These are phyloP conservation scores for Xerocomus potaroensis DNA, from an alignment of 768 basidiomycete genomes.

Conservation along the genomic window DNA sequence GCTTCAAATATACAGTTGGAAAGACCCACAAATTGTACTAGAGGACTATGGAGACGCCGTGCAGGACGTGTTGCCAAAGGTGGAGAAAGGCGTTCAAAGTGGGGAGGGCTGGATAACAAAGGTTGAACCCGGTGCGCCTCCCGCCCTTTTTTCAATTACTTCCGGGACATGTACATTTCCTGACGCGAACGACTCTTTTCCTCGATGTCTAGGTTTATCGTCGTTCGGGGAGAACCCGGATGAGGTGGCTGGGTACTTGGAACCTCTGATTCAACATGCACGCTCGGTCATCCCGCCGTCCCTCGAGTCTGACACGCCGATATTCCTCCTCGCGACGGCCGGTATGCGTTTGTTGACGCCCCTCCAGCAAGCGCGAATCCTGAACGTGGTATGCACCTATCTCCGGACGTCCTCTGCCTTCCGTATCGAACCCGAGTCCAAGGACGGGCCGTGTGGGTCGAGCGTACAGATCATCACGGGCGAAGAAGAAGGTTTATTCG, in stretches of 20 bases:
- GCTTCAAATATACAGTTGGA: constrained; percentile 96
- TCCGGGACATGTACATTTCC: background rate
- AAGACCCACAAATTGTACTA: constrained; percentile 63
- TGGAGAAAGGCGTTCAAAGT: constrained; percentile 84
- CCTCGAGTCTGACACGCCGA: constrained; percentile 75
- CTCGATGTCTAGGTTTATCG: constrained; percentile 66
- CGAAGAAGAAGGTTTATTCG: constrained; percentile 97
- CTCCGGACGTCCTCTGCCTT: constrained; percentile 75
- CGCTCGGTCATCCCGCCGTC: constrained; percentile 81
- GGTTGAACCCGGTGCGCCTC: constrained; percentile 83
- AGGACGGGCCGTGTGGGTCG: constrained; percentile 81
- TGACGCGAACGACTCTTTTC: background rate
- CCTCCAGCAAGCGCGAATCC: constrained; percentile 62
- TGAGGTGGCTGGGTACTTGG: constrained; percentile 68
- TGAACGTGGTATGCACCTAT: constrained; percentile 75
- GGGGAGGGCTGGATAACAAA: constrained; percentile 87
- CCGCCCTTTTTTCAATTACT: too few relatives aligned
- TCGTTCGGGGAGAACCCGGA: constrained; percentile 68
- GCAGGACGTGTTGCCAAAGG: constrained; percentile 63
- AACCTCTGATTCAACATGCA: constrained; percentile 82
- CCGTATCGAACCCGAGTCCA: constrained; percentile 61
- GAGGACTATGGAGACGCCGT: constrained; percentile 48
- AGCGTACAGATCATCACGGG: constrained; percentile 94
- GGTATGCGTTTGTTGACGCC: constrained; percentile 89
- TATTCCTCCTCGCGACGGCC: constrained; percentile 94